phyloP scores from a whole-genome alignment of 2,329 filamentous ascomycete species.

The Pseudocercospora eumusae region DNA sequence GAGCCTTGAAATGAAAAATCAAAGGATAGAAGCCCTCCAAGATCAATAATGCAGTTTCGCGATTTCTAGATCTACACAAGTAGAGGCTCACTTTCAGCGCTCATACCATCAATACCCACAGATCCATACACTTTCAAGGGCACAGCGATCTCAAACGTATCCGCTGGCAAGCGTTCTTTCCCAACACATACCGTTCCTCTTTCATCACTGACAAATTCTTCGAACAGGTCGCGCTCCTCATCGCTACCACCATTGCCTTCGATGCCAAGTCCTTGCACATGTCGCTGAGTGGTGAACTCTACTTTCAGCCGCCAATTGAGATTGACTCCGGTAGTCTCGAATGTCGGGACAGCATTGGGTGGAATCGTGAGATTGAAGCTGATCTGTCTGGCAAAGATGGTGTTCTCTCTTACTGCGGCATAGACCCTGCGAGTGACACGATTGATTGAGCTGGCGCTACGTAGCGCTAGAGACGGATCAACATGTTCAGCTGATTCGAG shows the following conservation, averaged over 20 bases:
- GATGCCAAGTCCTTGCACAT: constrained; percentile 26
- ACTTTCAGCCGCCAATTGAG: constrained; percentile 87
- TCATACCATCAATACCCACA: constrained; percentile 28
- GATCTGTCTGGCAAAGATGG: constrained; percentile 75
- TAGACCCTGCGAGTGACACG: constrained; percentile 83
- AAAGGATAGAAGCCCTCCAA: background rate
- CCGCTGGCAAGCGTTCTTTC: constrained; percentile 39
- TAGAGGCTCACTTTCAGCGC: constrained; percentile 27
- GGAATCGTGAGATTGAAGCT: constrained; percentile 85
- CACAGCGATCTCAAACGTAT: constrained; percentile 43
- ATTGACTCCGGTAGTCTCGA: constrained; percentile 84
- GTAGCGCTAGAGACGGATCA: constrained; percentile 74
- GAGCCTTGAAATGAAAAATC: background rate
- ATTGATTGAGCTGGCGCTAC: constrained; percentile 81
- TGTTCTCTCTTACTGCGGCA: constrained; percentile 75
- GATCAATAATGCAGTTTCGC: background rate
- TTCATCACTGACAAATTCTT: constrained; percentile 41
- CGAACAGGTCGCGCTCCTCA: constrained; percentile 47
- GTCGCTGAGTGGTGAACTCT: constrained; percentile 75
- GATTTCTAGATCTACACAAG: constrained; percentile 23
- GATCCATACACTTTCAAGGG: constrained; percentile 42
- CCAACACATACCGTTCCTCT: constrained; percentile 40
- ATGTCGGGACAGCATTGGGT: constrained; percentile 79
- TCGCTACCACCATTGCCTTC: constrained; percentile 51
- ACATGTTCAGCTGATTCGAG: constrained; percentile 87